Percentiles rank a stretch among this genome's conserved stretches.
Evolutionary conservation across 2,329 filamentous ascomycete species (phyloP).

Genomic region (Fusarium protoensiforme): DNA sequence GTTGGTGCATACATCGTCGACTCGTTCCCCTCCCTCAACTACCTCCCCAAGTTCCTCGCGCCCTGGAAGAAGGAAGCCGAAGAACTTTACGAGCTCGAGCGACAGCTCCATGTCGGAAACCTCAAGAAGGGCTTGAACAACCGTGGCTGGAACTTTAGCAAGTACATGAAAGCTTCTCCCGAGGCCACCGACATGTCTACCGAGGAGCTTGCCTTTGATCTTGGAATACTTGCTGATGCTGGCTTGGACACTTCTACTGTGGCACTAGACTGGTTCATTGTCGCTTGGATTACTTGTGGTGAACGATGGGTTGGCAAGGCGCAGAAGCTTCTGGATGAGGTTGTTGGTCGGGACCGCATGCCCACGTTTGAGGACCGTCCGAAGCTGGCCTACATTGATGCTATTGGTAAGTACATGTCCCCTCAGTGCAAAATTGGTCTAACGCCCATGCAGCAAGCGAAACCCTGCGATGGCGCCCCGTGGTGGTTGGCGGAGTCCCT

Average conservation of each 20-base stretch:
- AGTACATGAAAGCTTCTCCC: conserved; percentile 37
- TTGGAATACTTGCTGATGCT: conserved; percentile 46
- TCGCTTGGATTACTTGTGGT: conserved; percentile 43
- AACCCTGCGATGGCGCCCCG: conserved; percentile 57
- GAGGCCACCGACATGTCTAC: conserved; percentile 37
- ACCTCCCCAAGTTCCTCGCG: conserved; percentile 50
- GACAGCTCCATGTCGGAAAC: conserved; percentile 42
- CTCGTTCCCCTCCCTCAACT: conserved; percentile 53
- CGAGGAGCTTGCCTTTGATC: conserved; percentile 47
- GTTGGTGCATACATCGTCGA: conserved; percentile 54
- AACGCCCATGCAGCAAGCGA: conserved; percentile 50
- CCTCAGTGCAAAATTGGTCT: no score
- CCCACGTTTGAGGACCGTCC: conserved; percentile 53
- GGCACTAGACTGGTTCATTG: conserved; percentile 47
- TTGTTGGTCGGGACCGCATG: conserved; percentile 53
- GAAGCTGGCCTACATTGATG: conserved; percentile 55
- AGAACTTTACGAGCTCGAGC: conserved; percentile 50
- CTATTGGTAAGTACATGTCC: conserved; percentile 49
- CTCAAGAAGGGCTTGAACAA: conserved; percentile 31
- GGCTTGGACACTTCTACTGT: conserved; percentile 45
- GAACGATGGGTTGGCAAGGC: conserved; percentile 47
- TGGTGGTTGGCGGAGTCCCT: conserved; percentile 50
- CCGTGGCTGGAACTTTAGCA: conserved; percentile 47
- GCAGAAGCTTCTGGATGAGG: conserved; percentile 53
- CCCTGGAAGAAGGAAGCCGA: conserved; percentile 50